Conservation (phyloP, 1,284 basidiomycete species). For the Nidula niveotomentosa region DNA sequence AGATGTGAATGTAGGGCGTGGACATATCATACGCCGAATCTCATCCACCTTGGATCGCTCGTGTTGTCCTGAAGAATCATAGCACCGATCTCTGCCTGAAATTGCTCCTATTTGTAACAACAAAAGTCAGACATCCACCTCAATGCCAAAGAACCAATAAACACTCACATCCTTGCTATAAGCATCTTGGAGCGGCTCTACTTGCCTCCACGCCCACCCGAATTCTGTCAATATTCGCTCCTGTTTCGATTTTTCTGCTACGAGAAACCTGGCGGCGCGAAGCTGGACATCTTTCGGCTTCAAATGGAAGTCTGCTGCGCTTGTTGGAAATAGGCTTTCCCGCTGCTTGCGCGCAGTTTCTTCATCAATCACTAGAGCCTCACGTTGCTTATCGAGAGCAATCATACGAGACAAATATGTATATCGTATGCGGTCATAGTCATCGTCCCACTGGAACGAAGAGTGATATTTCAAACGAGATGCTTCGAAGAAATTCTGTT, state of each 20-base stretch:
- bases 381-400: conserved; percentile 27
- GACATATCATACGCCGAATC: too few relatives aligned
- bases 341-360: conserved; percentile 30
- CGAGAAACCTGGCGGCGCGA: conserved; percentile 52
- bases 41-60: not conserved
- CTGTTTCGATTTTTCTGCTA: conserved; percentile 30
- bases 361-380: conserved; percentile 26
- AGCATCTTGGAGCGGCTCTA: conserved; percentile 35
- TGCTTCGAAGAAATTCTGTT: conserved; percentile 7
- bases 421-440: conserved; percentile 39
- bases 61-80: not conserved
- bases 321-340: conserved; percentile 50
- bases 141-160: not conserved
- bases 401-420: conserved; percentile 36
- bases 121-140: not conserved
- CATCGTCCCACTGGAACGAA: conserved; percentile 25
- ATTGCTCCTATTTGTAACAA: not conserved
- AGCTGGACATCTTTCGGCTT: conserved; percentile 46
- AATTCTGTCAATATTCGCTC: conserved; percentile 51
- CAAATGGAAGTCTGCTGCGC: conserved; percentile 41
- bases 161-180: conserved; percentile 39
- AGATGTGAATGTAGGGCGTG: too few relatives aligned
- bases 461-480: not conserved
- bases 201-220: conserved; percentile 52
- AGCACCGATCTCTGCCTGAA: not conserved